Percentiles rank a stretch among this genome's conserved stretches.
These are phyloP conservation scores for Penicillium desertorum DNA, from an alignment of 495 filamentous ascomycete species.

Conservation along the genomic window DNA sequence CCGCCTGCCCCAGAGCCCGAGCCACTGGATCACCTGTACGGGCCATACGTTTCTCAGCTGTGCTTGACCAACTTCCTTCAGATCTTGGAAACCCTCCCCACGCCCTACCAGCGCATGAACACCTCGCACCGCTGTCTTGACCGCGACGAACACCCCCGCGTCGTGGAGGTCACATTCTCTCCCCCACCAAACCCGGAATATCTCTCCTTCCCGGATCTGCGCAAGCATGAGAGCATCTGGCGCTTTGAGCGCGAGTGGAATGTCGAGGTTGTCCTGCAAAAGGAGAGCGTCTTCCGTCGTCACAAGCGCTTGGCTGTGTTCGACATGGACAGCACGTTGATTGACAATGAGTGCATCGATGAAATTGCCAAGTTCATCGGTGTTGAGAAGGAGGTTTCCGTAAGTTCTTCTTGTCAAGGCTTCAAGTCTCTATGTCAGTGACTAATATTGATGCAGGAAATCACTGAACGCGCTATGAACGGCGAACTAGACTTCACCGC, in stretches of 20 bases:
- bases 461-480: slow-evolving; percentile 92
- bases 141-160: slow-evolving; percentile 56
- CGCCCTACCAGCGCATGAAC: slow-evolving; percentile 56
- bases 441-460: slow-evolving; percentile 46
- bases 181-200: slow-evolving; percentile 66
- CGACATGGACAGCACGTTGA: slow-evolving; percentile 97
- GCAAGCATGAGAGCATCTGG: slow-evolving; percentile 77
- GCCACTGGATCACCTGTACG: slow-evolving; percentile 73
- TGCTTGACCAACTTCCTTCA: slow-evolving; percentile 82
- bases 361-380: slow-evolving; percentile 82
- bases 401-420: slow-evolving; percentile 25
- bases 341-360: slow-evolving; percentile 95
- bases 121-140: slow-evolving; percentile 73
- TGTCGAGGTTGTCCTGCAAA: slow-evolving; percentile 74
- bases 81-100: slow-evolving; percentile 67
- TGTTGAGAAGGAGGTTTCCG: slow-evolving; percentile 64
- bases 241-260: slow-evolving; percentile 85
- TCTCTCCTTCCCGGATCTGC: slow-evolving; percentile 64
- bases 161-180: slow-evolving; percentile 70
- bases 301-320: slow-evolving; percentile 85
- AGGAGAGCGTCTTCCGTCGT: slow-evolving; percentile 67
- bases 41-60: slow-evolving; percentile 71
- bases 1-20: slow-evolving; percentile 63
- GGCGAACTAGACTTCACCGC: slow-evolving; percentile 93
- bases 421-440: neutral